Conservation (phyloP, 768 basidiomycete species). For the Neoboletus magnificus region DNA sequence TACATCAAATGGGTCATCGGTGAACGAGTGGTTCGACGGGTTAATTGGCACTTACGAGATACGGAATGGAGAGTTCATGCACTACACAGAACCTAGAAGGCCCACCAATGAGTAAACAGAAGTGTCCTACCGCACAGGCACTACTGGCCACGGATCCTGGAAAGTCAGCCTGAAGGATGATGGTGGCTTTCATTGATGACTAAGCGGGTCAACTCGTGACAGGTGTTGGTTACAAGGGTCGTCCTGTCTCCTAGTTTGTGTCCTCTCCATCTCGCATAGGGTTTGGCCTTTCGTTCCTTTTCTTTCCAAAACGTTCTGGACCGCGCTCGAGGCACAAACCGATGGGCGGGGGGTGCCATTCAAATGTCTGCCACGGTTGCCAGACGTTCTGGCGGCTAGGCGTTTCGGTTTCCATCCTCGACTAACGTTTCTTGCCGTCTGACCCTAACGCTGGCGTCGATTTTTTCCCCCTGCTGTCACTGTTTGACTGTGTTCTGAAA, state of each 20-base stretch:
- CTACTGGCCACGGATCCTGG: conserved; percentile 2
- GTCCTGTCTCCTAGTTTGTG: background rate
- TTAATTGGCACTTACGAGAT: conserved; percentile 8
- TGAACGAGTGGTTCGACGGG: background rate
- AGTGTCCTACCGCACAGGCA: background rate
- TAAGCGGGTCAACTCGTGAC: conserved; percentile 15
- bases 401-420: conserved; percentile 10
- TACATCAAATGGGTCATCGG: background rate
- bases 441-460: background rate
- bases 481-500: background rate
- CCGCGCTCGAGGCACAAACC: background rate
- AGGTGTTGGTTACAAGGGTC: background rate
- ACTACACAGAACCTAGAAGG: conserved; percentile 1
- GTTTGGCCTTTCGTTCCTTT: background rate
- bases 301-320: background rate
- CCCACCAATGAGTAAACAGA: background rate
- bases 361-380: background rate
- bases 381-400: background rate
- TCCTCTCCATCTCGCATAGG: background rate
- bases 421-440: background rate
- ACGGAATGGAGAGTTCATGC: conserved; percentile 13
- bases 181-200: conserved; percentile 11
- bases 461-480: background rate
- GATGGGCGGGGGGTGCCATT: background rate
- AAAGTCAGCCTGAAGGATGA: conserved; percentile 18